These are phyloP conservation scores for Brassica incana DNA, from an alignment of 345 rosid species.

Conservation along the genomic window DNA sequence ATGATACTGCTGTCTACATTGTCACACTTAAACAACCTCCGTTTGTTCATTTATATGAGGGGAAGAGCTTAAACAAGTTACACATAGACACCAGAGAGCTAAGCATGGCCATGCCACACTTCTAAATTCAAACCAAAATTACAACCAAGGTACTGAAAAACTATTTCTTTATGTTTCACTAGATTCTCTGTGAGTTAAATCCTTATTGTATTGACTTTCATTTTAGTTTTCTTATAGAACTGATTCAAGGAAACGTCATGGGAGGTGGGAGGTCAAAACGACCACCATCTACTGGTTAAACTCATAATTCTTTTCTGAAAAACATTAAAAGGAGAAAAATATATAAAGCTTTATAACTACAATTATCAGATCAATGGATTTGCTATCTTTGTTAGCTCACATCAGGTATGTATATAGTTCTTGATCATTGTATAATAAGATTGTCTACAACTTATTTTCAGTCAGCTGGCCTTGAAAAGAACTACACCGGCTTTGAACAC, in stretches of 20 bases:
- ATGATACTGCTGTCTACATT: constrained; percentile 65
- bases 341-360: constrained; percentile 91
- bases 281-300: constrained; percentile 62
- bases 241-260: no score
- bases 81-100: constrained; percentile 6
- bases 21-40: constrained; percentile 70
- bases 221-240: no score
- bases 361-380: constrained; percentile 90
- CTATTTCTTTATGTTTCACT: no score
- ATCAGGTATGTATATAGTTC: constrained; percentile 57
- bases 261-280: not conserved
- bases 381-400: constrained; percentile 72
- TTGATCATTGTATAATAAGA: not conserved
- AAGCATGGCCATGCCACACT: constrained; percentile 27
- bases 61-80: constrained; percentile 40
- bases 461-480: no score
- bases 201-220: no score
- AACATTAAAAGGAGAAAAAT: constrained; percentile 69
- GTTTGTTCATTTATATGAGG: constrained; percentile 45
- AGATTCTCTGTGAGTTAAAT: no score
- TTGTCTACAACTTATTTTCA: no score
- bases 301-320: constrained; percentile 78
- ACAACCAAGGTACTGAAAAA: constrained; percentile 48
- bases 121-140: constrained; percentile 35
- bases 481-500: no score